Evolutionary conservation across 768 basidiomycete genomes (phyloP).

Genomic region (Mycena haematopus): DNA sequence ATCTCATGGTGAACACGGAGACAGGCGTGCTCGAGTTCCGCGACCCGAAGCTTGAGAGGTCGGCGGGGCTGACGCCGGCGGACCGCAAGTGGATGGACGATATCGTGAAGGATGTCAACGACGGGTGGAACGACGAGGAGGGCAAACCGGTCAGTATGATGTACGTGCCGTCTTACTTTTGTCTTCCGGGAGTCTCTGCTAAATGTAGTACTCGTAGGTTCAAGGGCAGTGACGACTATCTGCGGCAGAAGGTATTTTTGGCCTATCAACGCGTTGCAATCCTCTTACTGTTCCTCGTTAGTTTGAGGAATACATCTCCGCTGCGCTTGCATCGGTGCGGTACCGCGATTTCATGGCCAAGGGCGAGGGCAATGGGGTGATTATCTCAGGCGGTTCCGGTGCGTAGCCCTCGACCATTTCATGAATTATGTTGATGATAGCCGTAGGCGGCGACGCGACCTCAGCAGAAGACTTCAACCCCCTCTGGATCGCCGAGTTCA

Average conservation of each 20-base stretch:
- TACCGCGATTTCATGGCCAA: slow-evolving; percentile 86
- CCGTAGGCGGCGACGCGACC: slow-evolving; percentile 58
- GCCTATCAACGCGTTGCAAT: not conserved
- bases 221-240: slow-evolving; percentile 95
- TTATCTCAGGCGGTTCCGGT: slow-evolving; percentile 73
- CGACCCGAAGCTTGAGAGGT: slow-evolving; percentile 79
- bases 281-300: slow-evolving; percentile 33
- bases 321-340: slow-evolving; percentile 86
- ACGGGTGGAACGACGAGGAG: slow-evolving; percentile 74
- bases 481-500: slow-evolving; percentile 88
- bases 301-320: slow-evolving; percentile 95
- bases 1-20: slow-evolving; percentile 91
- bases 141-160: slow-evolving; percentile 63
- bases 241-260: slow-evolving; percentile 75
- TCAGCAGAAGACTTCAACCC: slow-evolving; percentile 84
- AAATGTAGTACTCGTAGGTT: slow-evolving; percentile 57
- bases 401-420: slow-evolving; percentile 11
- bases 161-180: slow-evolving; percentile 44
- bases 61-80: slow-evolving; percentile 83
- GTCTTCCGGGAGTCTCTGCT: not conserved
- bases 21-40: slow-evolving; percentile 86
- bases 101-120: slow-evolving; percentile 85
- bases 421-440: slow-evolving; percentile 8
- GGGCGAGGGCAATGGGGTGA: slow-evolving; percentile 64
- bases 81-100: slow-evolving; percentile 99